Percentiles rank a stretch among this genome's conserved stretches.
phyloP scores from a whole-genome alignment of 306 rosid genomes.

The Prunus dulcis region DNA sequence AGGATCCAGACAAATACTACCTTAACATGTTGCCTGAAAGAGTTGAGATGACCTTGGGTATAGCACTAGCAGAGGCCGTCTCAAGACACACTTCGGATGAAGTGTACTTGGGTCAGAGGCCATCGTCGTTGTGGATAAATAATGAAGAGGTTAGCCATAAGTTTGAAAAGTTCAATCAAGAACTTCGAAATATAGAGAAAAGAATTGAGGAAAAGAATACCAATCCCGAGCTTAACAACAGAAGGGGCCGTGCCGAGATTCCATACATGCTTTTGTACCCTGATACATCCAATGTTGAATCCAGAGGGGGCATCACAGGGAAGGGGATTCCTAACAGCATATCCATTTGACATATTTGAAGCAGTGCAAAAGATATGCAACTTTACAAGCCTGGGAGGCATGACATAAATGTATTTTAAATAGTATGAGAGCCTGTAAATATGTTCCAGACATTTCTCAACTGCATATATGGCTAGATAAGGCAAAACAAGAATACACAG shows the following conservation, averaged over 20 bases:
- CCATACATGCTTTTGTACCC: conserved; percentile 47
- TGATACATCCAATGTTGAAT: conserved; percentile 35
- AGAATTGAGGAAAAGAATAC: conserved; percentile 48
- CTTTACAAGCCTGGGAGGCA: background rate
- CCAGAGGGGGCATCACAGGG: conserved; percentile 37
- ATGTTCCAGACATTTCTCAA: background rate
- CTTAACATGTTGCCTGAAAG: conserved; percentile 55
- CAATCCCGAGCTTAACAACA: conserved; percentile 59
- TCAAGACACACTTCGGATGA: conserved; percentile 52
- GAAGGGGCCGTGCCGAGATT: conserved; percentile 45
- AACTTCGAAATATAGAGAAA: conserved; percentile 41
- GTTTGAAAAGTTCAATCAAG: conserved; percentile 50
- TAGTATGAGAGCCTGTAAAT: background rate
- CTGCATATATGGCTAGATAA: background rate
- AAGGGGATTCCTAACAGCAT: conserved; percentile 61
- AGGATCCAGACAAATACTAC: conserved; percentile 59
- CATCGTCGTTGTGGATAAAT: conserved; percentile 52
- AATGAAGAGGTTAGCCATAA: conserved; percentile 37
- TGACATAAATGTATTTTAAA: background rate
- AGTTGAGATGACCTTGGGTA: conserved; percentile 47
- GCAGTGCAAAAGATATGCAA: background rate
- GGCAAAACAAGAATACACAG: background rate
- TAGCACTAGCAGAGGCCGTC: conserved; percentile 44
- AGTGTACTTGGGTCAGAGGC: conserved; percentile 46
- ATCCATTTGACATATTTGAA: conserved; percentile 34